These are phyloP conservation scores for Laguncularia racemosa DNA, from an alignment of 345 rosid species.

Conservation along the genomic window DNA sequence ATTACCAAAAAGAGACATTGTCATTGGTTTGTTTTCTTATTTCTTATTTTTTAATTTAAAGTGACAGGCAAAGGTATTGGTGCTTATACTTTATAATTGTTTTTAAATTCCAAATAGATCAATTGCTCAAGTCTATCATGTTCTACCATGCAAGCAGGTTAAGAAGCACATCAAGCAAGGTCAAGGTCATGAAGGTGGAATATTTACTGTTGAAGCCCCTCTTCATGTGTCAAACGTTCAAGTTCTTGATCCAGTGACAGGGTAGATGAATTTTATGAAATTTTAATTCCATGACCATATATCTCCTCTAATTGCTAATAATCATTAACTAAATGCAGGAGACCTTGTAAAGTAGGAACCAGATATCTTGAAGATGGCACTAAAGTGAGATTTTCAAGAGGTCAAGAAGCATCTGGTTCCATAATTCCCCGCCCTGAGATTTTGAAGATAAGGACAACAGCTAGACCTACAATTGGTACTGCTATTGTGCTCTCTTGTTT, in stretches of 20 bases:
- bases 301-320: background rate
- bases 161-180: constrained; percentile 89
- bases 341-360: constrained; percentile 76
- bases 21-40: too few species aligned
- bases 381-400: constrained; percentile 92
- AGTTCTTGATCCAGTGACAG: constrained; percentile 88
- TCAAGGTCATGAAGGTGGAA: constrained; percentile 93
- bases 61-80: too few species aligned
- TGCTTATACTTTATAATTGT: too few species aligned
- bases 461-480: constrained; percentile 79
- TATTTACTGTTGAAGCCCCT: constrained; percentile 92
- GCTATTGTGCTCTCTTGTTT: constrained; percentile 5
- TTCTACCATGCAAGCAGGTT: constrained; percentile 37
- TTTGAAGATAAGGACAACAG: constrained; percentile 74
- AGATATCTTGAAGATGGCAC: constrained; percentile 94
- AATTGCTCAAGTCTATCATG: background rate
- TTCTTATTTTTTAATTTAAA: too few species aligned
- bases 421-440: constrained; percentile 96
- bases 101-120: too few species aligned
- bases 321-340: constrained; percentile 33
- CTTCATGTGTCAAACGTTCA: constrained; percentile 93
- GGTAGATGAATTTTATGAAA: constrained; percentile 30
- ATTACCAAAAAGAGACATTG: too few species aligned
- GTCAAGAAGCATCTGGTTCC: constrained; percentile 74
- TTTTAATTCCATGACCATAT: background rate